Evolutionary conservation across 2,329 filamentous ascomycete genomes (phyloP).

Genomic region (Penicillium sclerotiorum): DNA sequence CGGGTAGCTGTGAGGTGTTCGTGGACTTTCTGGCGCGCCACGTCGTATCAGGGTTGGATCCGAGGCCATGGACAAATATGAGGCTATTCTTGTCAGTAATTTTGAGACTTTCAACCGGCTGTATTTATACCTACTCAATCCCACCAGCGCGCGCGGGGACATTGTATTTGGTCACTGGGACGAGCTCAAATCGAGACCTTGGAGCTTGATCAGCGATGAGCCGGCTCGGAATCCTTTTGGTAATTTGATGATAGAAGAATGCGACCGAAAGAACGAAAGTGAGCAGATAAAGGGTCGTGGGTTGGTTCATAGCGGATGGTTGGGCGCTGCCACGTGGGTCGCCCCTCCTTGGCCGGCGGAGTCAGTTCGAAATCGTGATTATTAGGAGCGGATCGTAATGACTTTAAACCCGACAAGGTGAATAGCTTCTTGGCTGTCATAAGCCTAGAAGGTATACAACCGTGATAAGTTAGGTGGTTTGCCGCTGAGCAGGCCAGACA

Average conservation of each 20-base stretch:
- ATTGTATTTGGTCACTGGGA: background rate
- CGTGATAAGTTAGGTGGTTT: too few species aligned
- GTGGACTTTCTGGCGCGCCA: background rate
- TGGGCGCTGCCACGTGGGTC: background rate
- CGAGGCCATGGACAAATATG: conserved; percentile 7
- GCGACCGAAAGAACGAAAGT: background rate
- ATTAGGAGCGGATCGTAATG: background rate
- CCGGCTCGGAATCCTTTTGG: background rate
- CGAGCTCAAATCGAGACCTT: background rate
- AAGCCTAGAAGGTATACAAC: too few species aligned
- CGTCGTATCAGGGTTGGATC: conserved; percentile 3
- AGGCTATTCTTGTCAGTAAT: background rate
- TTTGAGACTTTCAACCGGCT: background rate
- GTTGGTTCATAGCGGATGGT: background rate
- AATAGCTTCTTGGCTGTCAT: too few species aligned
- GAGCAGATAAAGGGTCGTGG: background rate
- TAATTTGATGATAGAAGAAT: background rate
- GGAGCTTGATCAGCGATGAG: background rate
- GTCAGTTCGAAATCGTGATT: background rate
- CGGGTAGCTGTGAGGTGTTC: background rate
- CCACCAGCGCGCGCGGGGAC: background rate
- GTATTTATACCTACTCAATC: background rate
- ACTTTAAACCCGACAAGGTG: background rate
- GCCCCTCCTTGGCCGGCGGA: background rate
- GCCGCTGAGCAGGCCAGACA: too few species aligned